A percentile compares a stretch with the other conserved stretches of the same genome.
These are phyloP conservation scores for Tolypocladium endophyticum DNA, from an alignment of 2,329 filamentous ascomycete genomes.

Conservation along the genomic window DNA sequence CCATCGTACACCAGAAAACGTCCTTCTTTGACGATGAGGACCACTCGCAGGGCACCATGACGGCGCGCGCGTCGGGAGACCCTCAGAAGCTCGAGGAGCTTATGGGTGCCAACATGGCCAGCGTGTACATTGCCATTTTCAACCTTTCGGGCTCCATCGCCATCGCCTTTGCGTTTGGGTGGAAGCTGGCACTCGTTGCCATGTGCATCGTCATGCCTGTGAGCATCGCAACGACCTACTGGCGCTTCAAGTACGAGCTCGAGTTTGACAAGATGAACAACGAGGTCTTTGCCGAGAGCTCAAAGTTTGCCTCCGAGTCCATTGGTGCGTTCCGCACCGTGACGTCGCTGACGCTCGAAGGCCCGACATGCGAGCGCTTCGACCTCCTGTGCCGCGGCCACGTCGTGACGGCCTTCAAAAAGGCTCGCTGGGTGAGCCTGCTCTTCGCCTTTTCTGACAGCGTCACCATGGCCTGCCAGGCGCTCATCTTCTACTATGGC, in stretches of 20 bases:
- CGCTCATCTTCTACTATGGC: constrained; percentile 58
- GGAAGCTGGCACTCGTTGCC: constrained; percentile 64
- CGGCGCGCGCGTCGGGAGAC: constrained; percentile 43
- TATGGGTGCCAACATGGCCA: constrained; percentile 51
- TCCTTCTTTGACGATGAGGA: constrained; percentile 51
- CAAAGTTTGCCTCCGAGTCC: constrained; percentile 64
- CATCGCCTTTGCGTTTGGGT: constrained; percentile 62
- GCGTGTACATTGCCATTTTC: constrained; percentile 53
- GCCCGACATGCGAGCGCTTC: constrained; percentile 53
- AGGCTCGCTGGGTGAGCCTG: constrained; percentile 50
- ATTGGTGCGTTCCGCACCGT: constrained; percentile 68
- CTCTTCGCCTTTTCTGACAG: constrained; percentile 63
- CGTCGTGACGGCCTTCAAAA: constrained; percentile 46
- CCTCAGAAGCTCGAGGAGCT: constrained; percentile 52
- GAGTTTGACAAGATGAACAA: constrained; percentile 60
- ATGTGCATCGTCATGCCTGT: constrained; percentile 49
- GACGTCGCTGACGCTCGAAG: constrained; percentile 57
- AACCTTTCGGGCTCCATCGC: constrained; percentile 53
- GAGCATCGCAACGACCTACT: constrained; percentile 35
- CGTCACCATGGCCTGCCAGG: constrained; percentile 50
- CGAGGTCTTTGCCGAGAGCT: constrained; percentile 58
- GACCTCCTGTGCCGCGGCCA: constrained; percentile 46
- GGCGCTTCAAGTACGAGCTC: constrained; percentile 47
- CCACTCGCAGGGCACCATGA: constrained; percentile 50
- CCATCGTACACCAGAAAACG: constrained; percentile 48